Evolutionary conservation across 1,139 yeast genomes (phyloP).

Genomic region (Candida mesenterica): DNA sequence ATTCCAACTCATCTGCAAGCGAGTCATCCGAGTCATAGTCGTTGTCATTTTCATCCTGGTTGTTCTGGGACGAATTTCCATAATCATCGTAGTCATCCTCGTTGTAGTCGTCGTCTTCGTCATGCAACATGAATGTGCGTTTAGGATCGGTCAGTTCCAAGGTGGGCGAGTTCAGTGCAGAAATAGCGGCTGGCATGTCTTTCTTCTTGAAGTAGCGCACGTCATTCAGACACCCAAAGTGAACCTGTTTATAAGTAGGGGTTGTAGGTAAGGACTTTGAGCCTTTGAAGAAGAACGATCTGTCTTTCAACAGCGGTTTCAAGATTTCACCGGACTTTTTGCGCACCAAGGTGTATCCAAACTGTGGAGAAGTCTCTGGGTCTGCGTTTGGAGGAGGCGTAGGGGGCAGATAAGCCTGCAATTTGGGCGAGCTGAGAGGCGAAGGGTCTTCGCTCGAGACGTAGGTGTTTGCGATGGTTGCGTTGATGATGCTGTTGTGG

Average conservation of each 20-base stretch:
- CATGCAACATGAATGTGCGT: slow-evolving; percentile 4
- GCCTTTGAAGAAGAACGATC: slow-evolving; percentile 27
- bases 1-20: slow-evolving; percentile 24
- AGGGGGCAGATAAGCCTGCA: slow-evolving; percentile 1
- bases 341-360: slow-evolving; percentile 41
- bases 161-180: slow-evolving; percentile 62
- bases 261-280: slow-evolving; percentile 70
- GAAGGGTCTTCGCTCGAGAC: neutral
- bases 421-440: neutral
- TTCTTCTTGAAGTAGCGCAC: slow-evolving; percentile 68
- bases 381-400: neutral
- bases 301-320: slow-evolving; percentile 62
- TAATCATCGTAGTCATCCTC: slow-evolving; percentile 12
- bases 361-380: slow-evolving; percentile 4
- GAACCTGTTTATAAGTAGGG: slow-evolving; percentile 71
- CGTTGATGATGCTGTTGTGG: slow-evolving; percentile 30
- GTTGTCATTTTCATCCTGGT: slow-evolving; percentile 10
- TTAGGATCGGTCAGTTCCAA: slow-evolving; percentile 21
- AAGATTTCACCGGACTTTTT: slow-evolving; percentile 82
- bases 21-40: slow-evolving; percentile 22
- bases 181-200: slow-evolving; percentile 75
- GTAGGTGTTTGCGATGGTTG: slow-evolving; percentile 6
- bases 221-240: slow-evolving; percentile 68
- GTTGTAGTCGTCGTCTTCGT: slow-evolving; percentile 19
- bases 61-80: slow-evolving; percentile 9